Evolutionary conservation across 768 basidiomycete species (phyloP), one percentile per base, ranked within the genome.

Genomic region (Fomitopsis serialis): DNA sequence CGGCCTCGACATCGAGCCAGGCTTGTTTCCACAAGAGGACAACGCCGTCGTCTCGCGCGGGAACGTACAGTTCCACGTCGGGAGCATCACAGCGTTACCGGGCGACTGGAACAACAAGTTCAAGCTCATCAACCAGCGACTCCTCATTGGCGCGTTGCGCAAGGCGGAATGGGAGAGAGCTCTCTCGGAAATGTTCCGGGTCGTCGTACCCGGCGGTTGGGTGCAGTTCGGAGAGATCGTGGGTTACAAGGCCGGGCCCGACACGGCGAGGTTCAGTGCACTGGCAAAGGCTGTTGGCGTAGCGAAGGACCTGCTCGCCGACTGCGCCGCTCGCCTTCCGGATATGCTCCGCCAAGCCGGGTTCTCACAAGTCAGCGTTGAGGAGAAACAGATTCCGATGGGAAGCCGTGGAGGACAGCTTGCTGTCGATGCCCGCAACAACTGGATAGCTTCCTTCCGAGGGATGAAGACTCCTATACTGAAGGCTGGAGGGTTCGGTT

Each of bases 161-260:
- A 53, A 45, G 9, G 58, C 58, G 2, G 63, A 72, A 13, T 72
- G 72, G 72, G 47, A 23, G 7, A 35, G 50, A 0, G 58, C 43
- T 3, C 52, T 70, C 13, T 22, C 49, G 2, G 71, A 69, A 27
- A 64, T 70, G 8, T 62, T 58, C 45, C 61, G 70, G 4, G 67
- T 70, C 0, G 62, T 72, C 34, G 53, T 13, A 1, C 70, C 69
- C 0, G 69, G 70, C 2, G 71, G 70, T 2, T 69, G 63, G 25
- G 60, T 59, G 2, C 71, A 72, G 40, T 55, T 72, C 19, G 53
- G 65, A 27, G 70, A 72, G 36, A 12, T 37, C 1, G 42, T 37
- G 3, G 44, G 17, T 0, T 60, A 29, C 45, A 47, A 53, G 50
- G 59, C 61, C 22, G 61, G 57, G 9, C 54, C 54, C 8, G 46